These are phyloP conservation scores for Aspergillus luchuensis DNA, from an alignment of 2,329 filamentous ascomycete species.

Conservation along the genomic window DNA sequence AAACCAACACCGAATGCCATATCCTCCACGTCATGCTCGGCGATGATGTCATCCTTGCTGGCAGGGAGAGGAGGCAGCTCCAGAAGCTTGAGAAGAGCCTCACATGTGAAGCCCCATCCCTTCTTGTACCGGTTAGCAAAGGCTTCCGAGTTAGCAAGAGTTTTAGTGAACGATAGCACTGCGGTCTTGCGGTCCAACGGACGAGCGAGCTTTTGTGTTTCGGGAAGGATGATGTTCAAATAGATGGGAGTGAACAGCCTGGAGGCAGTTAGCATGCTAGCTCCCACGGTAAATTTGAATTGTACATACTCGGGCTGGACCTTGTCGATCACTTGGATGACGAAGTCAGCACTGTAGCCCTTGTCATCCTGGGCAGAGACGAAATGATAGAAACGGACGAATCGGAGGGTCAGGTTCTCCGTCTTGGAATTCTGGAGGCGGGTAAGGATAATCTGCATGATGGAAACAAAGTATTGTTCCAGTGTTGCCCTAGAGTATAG, in stretches of 20 bases:
- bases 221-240: constrained; percentile 79
- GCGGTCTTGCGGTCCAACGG: constrained; percentile 91
- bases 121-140: constrained; percentile 82
- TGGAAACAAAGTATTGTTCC: constrained; percentile 74
- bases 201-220: constrained; percentile 83
- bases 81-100: constrained; percentile 83
- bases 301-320: constrained; percentile 66
- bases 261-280: constrained; percentile 17
- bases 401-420: constrained; percentile 81
- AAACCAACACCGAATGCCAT: constrained; percentile 93
- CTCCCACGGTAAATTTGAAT: neutral
- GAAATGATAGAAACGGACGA: constrained; percentile 93
- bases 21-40: constrained; percentile 91
- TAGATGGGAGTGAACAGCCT: constrained; percentile 83
- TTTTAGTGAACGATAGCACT: constrained; percentile 90
- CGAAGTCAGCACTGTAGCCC: constrained; percentile 89
- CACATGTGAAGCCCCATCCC: constrained; percentile 88
- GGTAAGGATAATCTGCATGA: constrained; percentile 80
- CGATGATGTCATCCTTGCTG: constrained; percentile 72
- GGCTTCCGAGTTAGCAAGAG: constrained; percentile 78
- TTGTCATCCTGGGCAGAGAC: constrained; percentile 76
- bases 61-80: constrained; percentile 80
- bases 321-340: constrained; percentile 79
- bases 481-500: constrained; percentile 57
- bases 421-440: constrained; percentile 71